These are phyloP conservation scores for Medicago ruthenica DNA, from an alignment of 306 rosid species.

Conservation along the genomic window DNA sequence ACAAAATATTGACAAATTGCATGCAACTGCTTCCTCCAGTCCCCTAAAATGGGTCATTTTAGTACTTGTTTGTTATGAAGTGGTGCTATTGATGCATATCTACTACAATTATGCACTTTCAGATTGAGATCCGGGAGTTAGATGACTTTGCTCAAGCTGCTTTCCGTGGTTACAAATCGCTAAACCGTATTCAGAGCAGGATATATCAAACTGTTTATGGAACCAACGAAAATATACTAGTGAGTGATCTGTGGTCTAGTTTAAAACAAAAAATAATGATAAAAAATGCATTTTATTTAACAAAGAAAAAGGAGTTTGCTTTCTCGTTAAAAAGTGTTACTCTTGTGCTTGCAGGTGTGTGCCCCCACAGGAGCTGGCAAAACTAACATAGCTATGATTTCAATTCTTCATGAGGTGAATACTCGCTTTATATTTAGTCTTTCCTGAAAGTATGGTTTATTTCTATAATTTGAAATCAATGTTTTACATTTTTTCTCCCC, in stretches of 20 bases:
- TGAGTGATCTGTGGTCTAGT: slow-evolving; percentile 53
- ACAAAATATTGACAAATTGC: slow-evolving; percentile 15
- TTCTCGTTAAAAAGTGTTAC: slow-evolving; percentile 36
- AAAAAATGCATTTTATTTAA: slow-evolving; percentile 8
- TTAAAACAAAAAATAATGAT: slow-evolving; percentile 22
- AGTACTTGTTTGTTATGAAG: slow-evolving; percentile 31
- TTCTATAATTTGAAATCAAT: slow-evolving; percentile 13
- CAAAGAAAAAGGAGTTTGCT: slow-evolving; percentile 19
- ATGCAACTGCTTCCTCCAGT: slow-evolving; percentile 28
- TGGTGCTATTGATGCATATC: slow-evolving; percentile 38
- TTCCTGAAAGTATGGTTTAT: slow-evolving; percentile 34
- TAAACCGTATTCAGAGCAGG: slow-evolving; percentile 93
- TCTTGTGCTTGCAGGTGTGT: slow-evolving; percentile 76
- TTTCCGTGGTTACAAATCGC: slow-evolving; percentile 83
- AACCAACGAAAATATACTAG: slow-evolving; percentile 92
- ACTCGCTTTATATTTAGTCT: slow-evolving; percentile 29
- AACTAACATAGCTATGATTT: slow-evolving; percentile 97
- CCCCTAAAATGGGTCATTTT: slow-evolving; percentile 28
- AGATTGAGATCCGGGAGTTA: slow-evolving; percentile 88
- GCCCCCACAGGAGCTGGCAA: slow-evolving; percentile 99
- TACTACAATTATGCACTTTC: slow-evolving; percentile 44
- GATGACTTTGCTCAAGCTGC: slow-evolving; percentile 99
- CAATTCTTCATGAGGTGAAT: slow-evolving; percentile 92
- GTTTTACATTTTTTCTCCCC: slow-evolving; percentile 27
- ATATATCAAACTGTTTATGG: slow-evolving; percentile 85